Evolutionary conservation across 768 basidiomycete genomes (phyloP).

Genomic region (Hortiboletus flavorubellus): DNA sequence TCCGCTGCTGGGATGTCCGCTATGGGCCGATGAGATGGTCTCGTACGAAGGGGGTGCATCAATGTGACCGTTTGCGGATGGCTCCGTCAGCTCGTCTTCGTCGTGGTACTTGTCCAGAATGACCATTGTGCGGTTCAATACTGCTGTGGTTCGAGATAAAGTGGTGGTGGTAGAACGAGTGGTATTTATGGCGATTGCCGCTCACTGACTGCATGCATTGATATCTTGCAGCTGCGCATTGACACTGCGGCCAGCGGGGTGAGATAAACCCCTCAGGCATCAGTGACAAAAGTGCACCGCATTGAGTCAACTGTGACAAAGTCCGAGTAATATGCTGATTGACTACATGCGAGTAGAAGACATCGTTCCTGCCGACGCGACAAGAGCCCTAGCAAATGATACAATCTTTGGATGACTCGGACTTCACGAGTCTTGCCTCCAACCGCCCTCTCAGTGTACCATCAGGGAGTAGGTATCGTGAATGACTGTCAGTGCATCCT

Average conservation of each 20-base stretch:
- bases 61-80: not conserved
- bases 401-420: slow-evolving; percentile 10
- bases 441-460: slow-evolving; percentile 19
- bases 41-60: slow-evolving; percentile 29
- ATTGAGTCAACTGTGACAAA: not conserved
- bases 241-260: not conserved
- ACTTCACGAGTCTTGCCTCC: slow-evolving; percentile 11
- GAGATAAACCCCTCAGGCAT: slow-evolving; percentile 16
- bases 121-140: slow-evolving; percentile 11
- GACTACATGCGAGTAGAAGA: not conserved
- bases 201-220: not conserved
- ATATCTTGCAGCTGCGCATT: not conserved
- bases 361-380: not conserved
- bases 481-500: slow-evolving; percentile 1
- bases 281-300: slow-evolving; percentile 48
- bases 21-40: slow-evolving; percentile 1
- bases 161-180: not conserved
- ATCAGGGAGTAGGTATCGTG: slow-evolving; percentile 14
- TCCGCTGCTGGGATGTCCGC: not conserved
- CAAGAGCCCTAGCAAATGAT: slow-evolving; percentile 8
- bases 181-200: not conserved
- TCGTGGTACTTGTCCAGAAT: slow-evolving; percentile 20
- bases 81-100: slow-evolving; percentile 2
- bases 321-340: not conserved
- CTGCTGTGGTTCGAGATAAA: not conserved